Conservation (phyloP, 2,329 filamentous ascomycete genomes). For the Verticillium dahliae region DNA sequence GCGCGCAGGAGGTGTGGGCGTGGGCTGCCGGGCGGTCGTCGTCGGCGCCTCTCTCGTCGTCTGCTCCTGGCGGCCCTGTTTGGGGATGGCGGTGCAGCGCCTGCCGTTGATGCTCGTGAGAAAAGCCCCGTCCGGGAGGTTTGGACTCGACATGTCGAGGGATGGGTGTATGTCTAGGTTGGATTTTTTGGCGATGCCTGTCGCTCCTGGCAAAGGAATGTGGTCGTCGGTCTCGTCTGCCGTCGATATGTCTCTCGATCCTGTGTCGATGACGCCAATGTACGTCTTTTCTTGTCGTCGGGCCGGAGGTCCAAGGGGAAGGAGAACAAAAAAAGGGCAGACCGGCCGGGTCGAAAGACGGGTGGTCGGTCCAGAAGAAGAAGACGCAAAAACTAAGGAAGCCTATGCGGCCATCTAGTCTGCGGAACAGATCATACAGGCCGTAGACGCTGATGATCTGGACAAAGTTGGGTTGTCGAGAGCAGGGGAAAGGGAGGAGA, state of each 20-base stretch:
- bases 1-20: not conserved
- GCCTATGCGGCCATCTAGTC: constrained; percentile 1
- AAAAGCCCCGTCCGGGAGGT: constrained; percentile 38
- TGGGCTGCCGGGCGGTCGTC: not conserved
- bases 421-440: constrained; percentile 1
- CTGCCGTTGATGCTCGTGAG: constrained; percentile 43
- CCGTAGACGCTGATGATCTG: not conserved
- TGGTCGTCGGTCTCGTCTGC: not conserved
- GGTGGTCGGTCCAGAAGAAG: not conserved
- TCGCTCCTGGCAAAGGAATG: constrained; percentile 11
- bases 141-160: constrained; percentile 33
- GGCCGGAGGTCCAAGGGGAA: not conserved
- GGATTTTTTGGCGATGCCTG: not conserved
- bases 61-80: constrained; percentile 8
- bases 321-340: not conserved
- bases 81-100: constrained; percentile 49
- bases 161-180: not conserved
- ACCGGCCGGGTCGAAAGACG: not conserved
- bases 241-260: not conserved
- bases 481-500: not conserved
- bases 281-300: not conserved
- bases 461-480: not conserved
- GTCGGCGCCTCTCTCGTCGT: constrained; percentile 5
- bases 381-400: not conserved
- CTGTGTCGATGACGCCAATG: too few relatives aligned